Percentiles rank a stretch among this genome's conserved stretches.
Conservation (phyloP, 768 basidiomycete genomes). For the Suillus alpinus region DNA sequence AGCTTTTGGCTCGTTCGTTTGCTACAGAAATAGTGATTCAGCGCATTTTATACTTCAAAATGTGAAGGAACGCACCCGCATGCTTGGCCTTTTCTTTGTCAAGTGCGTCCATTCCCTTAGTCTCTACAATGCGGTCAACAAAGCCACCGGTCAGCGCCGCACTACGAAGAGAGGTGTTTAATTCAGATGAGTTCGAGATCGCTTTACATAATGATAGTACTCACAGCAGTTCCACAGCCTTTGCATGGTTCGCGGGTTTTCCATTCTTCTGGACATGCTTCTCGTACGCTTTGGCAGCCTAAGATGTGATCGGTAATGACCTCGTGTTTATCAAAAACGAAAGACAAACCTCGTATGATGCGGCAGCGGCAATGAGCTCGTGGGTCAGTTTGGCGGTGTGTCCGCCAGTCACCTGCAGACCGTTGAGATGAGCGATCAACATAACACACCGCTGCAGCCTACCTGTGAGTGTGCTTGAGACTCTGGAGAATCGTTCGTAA, state of each 20-base stretch:
- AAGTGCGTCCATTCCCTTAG: constrained; percentile 20
- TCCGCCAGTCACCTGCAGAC: constrained; percentile 12
- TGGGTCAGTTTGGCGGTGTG: constrained; percentile 24
- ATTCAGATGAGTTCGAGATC: background rate
- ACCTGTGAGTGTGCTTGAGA: constrained; percentile 21
- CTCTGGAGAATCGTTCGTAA: constrained; percentile 21
- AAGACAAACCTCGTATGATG: constrained; percentile 23
- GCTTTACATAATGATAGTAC: background rate
- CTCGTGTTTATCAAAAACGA: background rate
- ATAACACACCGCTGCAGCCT: background rate
- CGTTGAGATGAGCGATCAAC: background rate
- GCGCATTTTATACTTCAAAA: background rate
- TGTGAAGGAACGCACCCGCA: constrained; percentile 15
- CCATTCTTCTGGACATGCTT: constrained; percentile 17
- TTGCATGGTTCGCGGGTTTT: constrained; percentile 21
- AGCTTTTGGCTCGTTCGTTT: constrained; percentile 5
- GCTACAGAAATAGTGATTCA: constrained; percentile 15
- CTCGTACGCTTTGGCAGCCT: constrained; percentile 31
- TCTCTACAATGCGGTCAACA: constrained; percentile 24
- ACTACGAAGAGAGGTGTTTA: constrained; percentile 7
- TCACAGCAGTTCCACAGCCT: constrained; percentile 24
- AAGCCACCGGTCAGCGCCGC: constrained; percentile 25
- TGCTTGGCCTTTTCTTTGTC: constrained; percentile 20
- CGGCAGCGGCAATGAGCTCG: constrained; percentile 26
- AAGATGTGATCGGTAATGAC: constrained; percentile 1